phyloP scores from a whole-genome alignment of 2,329 filamentous ascomycete genomes.

The Neophaeococcomyces aloes region DNA sequence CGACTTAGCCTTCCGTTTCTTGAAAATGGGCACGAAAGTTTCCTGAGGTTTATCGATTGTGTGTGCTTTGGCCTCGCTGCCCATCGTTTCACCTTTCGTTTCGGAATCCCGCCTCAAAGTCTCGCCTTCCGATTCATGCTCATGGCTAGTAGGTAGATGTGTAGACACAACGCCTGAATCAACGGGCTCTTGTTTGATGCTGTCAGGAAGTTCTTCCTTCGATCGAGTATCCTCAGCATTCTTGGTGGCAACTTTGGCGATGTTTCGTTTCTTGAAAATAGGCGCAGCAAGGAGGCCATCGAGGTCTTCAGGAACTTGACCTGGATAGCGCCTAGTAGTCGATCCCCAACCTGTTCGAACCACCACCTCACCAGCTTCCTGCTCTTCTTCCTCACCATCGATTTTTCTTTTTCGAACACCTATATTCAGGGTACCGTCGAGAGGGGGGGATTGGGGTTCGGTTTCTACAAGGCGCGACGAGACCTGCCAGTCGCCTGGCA shows the following conservation, averaged over 20 bases:
- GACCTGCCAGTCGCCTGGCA: slow-evolving; percentile 79
- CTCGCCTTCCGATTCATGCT: neutral
- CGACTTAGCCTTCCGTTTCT: slow-evolving; percentile 38
- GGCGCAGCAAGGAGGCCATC: slow-evolving; percentile 35
- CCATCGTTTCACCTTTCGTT: slow-evolving; percentile 4
- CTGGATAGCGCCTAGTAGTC: slow-evolving; percentile 32
- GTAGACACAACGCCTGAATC: neutral
- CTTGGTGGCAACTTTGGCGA: slow-evolving; percentile 1
- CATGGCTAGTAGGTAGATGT: neutral
- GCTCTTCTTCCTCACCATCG: slow-evolving; percentile 32
- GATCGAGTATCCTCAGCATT: neutral
- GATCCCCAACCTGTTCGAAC: slow-evolving; percentile 37
- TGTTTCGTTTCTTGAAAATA: slow-evolving; percentile 29
- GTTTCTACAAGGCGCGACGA: slow-evolving; percentile 40
- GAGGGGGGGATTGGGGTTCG: slow-evolving; percentile 8
- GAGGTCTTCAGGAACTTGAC: slow-evolving; percentile 29
- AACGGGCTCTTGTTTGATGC: neutral
- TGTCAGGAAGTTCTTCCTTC: neutral
- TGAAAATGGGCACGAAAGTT: slow-evolving; percentile 31
- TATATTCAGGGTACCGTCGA: slow-evolving; percentile 33
- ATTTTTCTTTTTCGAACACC: slow-evolving; percentile 38
- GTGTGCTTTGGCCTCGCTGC: slow-evolving; percentile 10
- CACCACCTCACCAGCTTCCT: slow-evolving; percentile 26
- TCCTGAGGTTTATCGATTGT: slow-evolving; percentile 23
- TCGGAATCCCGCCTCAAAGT: slow-evolving; percentile 1